Percentiles rank a stretch among this genome's conserved stretches.
Conservation (phyloP, 805 yeast species). For the Pichia manshurica region DNA sequence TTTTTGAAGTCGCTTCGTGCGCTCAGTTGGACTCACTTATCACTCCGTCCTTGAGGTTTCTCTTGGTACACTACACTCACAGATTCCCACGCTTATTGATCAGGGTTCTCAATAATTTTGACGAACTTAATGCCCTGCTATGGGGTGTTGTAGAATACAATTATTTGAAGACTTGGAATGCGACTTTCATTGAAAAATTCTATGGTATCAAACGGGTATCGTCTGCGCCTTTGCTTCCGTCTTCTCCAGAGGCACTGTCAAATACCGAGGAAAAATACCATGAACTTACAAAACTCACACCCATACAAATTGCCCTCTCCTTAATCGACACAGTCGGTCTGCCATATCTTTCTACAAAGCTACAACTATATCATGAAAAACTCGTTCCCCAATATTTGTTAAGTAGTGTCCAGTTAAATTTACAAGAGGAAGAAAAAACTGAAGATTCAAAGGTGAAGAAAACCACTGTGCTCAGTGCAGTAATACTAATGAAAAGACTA, state of each 20-base stretch:
- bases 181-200: constrained; percentile 86
- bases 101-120: constrained; percentile 59
- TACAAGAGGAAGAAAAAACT: background rate
- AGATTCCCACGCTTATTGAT: constrained; percentile 67
- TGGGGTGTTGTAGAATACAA: constrained; percentile 66
- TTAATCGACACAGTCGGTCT: constrained; percentile 56
- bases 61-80: constrained; percentile 75
- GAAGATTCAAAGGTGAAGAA: background rate
- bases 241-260: background rate
- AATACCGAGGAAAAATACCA: constrained; percentile 32
- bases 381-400: constrained; percentile 55
- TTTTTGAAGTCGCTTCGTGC: constrained; percentile 82
- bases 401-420: constrained; percentile 19
- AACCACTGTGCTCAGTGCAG: background rate
- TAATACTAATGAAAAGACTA: background rate
- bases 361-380: constrained; percentile 57
- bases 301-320: constrained; percentile 47
- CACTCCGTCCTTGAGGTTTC: constrained; percentile 76
- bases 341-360: constrained; percentile 65
- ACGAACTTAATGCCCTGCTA: constrained; percentile 61
- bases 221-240: constrained; percentile 5
- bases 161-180: constrained; percentile 67
- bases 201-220: constrained; percentile 73
- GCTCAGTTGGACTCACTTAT: constrained; percentile 69
- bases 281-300: constrained; percentile 45